A percentile compares a stretch with the other conserved stretches of the same genome.
phyloP scores from a whole-genome alignment of 371 early-diverging fungal species.

The Globomyces sp. region DNA sequence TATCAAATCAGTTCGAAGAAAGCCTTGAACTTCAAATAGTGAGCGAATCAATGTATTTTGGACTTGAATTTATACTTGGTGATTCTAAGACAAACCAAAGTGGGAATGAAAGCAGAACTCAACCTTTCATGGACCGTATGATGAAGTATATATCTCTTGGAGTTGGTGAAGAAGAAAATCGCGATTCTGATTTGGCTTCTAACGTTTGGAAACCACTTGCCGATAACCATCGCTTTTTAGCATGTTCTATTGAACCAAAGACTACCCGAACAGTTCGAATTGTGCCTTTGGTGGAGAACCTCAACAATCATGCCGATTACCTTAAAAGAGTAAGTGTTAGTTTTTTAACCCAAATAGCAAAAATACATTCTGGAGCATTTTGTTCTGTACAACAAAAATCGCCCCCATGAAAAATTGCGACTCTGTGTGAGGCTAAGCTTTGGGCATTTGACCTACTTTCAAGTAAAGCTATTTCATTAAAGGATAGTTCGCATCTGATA shows the following conservation, averaged over 20 bases:
- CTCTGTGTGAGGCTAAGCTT: constrained; percentile 60
- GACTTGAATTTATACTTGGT: constrained; percentile 37
- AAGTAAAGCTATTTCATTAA: constrained; percentile 34
- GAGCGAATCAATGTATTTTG: constrained; percentile 66
- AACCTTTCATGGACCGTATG: background rate
- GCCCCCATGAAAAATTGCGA: constrained; percentile 62
- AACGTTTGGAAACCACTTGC: background rate
- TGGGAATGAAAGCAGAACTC: background rate
- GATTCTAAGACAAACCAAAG: background rate
- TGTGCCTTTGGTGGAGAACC: constrained; percentile 49
- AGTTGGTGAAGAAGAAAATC: background rate
- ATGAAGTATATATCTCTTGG: background rate
- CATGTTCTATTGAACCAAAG: constrained; percentile 11
- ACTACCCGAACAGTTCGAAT: constrained; percentile 21
- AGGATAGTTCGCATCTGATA: constrained; percentile 54
- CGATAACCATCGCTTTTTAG: background rate
- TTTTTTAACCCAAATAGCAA: constrained; percentile 41
- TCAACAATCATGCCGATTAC: constrained; percentile 52
- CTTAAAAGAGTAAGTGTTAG: constrained; percentile 45
- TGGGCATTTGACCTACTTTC: constrained; percentile 61
- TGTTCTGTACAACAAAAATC: constrained; percentile 60
- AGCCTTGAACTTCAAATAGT: constrained; percentile 58
- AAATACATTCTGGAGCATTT: constrained; percentile 67
- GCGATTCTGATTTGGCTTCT: constrained; percentile 17
- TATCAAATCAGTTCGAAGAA: constrained; percentile 47